Conservation (phyloP, 1,139 yeast genomes). For the Nakaseomyces nivariensis region DNA sequence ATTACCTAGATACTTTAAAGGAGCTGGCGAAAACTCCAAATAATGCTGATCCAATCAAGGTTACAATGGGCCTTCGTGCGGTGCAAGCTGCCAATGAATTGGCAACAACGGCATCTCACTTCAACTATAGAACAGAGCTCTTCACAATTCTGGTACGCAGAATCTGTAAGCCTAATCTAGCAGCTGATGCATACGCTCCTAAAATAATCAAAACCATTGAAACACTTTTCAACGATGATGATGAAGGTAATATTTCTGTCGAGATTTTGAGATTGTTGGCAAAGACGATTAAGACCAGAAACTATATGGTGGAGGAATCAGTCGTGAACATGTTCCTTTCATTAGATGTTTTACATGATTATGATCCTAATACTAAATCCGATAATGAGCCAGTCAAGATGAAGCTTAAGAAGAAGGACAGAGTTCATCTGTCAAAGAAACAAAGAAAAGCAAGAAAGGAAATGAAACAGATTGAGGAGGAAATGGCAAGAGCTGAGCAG, state of each 20-base stretch:
- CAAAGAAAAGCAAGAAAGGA: slow-evolving; percentile 84
- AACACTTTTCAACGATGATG: slow-evolving; percentile 57
- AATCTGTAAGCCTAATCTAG: slow-evolving; percentile 45
- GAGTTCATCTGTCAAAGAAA: slow-evolving; percentile 81
- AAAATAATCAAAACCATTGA: slow-evolving; percentile 60
- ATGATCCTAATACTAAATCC: slow-evolving; percentile 52
- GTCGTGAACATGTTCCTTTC: slow-evolving; percentile 67
- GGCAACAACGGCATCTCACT: slow-evolving; percentile 57
- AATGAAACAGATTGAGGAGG: slow-evolving; percentile 77
- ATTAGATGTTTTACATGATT: slow-evolving; percentile 66
- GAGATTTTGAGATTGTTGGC: slow-evolving; percentile 61
- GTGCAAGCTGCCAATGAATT: slow-evolving; percentile 66
- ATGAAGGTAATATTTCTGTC: slow-evolving; percentile 68
- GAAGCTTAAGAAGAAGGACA: slow-evolving; percentile 68
- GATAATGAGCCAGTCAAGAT: slow-evolving; percentile 35
- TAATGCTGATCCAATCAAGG: slow-evolving; percentile 35
- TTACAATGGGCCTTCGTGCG: slow-evolving; percentile 25
- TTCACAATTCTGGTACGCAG: slow-evolving; percentile 58
- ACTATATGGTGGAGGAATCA: slow-evolving; percentile 74
- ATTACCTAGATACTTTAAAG: slow-evolving; percentile 52
- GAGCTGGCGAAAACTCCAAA: slow-evolving; percentile 31
- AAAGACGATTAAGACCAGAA: slow-evolving; percentile 63
- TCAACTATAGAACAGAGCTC: slow-evolving; percentile 70
- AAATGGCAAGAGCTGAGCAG: slow-evolving; percentile 76
- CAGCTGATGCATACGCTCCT: slow-evolving; percentile 40